Evolutionary conservation across 1,284 basidiomycete species (phyloP), one percentile per base, ranked within the genome.

Genomic region (Irpex sp.): DNA sequence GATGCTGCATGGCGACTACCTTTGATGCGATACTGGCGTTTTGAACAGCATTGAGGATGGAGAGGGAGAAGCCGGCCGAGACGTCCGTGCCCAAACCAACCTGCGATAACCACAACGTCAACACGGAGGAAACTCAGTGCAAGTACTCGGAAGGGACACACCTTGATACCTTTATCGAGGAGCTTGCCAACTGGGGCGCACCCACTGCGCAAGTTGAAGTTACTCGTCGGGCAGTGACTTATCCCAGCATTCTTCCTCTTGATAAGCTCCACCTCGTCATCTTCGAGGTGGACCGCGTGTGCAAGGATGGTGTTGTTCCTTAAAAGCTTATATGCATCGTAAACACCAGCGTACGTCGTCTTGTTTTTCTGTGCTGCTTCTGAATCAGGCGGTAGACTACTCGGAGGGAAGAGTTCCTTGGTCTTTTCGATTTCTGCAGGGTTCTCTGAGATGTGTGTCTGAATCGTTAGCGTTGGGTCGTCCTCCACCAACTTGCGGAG

Each of bases 371-470:
- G 28, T 7, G 37, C 63, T 2, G 52, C 33, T 23, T 54, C 52
- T 10, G 52, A 28, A 5, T 14, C 33, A 23, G 52, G 28, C 39
- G 63, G 59, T 5, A 51, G 19, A 4, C 21, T 52, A 21, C 49
- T 19, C 8, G 66, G 64, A 2, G 64, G 65, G 75, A 94, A 97
- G 47, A 91, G 78, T 58, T 79, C 64, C 63, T 82, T 79, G 3
- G 90, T 88, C 66, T 83, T 83, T 33, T 74, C 78, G 63, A 97
- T 83, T 74, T 99, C 96, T 21, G 80, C 73, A 5, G 72, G 75
- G 72, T 95, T 97, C 77, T 99, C 96, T 23, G 89, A 87, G 39
- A 98, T 86, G 74, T 98, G 96, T 0, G 96, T 98, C 75, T 99
- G 96, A 57, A 98, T 90, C 49, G 84, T 82, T 39, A 98, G 78